Percentiles rank a stretch among this genome's conserved stretches.
Conservation (phyloP, 208 protist genomes). For the Acanthamoeba sp. region DNA sequence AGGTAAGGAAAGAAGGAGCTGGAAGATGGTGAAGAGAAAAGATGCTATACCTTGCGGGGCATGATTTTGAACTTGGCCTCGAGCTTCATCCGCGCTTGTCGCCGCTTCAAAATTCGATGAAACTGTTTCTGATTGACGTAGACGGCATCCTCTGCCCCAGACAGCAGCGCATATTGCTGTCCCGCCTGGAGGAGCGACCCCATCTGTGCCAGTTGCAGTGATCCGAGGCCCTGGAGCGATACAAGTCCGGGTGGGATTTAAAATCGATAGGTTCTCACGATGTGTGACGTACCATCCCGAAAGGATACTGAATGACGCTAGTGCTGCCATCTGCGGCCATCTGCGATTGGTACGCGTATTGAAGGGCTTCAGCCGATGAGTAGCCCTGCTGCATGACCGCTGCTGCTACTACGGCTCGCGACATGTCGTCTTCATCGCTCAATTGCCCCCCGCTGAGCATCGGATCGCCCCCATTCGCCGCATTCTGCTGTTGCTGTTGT, state of each 20-base stretch:
- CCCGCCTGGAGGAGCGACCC: conserved; percentile 11
- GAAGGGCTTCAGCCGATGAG: background rate
- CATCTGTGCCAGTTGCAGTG: conserved; percentile 24
- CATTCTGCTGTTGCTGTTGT: background rate
- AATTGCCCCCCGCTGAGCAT: background rate
- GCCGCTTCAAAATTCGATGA: conserved; percentile 86
- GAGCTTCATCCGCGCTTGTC: conserved; percentile 81
- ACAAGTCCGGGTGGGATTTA: background rate
- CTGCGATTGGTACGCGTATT: conserved; percentile 21
- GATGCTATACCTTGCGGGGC: conserved; percentile 58
- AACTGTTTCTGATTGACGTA: conserved; percentile 89
- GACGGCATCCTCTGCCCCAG: conserved; percentile 81
- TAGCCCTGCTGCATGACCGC: background rate
- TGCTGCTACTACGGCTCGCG: no score
- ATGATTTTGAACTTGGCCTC: conserved; percentile 81
- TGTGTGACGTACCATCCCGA: background rate
- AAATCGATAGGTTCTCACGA: background rate
- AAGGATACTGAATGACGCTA: conserved; percentile 28
- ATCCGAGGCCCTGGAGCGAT: conserved; percentile 23
- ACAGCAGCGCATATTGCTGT: conserved; percentile 17
- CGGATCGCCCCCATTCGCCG: background rate
- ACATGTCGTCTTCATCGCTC: background rate
- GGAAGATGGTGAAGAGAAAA: background rate
- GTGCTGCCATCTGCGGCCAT: background rate
- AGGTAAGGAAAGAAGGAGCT: background rate